These are phyloP conservation scores for Cladophialophora psammophila DNA, from an alignment of 2,329 filamentous ascomycete species.

Conservation along the genomic window DNA sequence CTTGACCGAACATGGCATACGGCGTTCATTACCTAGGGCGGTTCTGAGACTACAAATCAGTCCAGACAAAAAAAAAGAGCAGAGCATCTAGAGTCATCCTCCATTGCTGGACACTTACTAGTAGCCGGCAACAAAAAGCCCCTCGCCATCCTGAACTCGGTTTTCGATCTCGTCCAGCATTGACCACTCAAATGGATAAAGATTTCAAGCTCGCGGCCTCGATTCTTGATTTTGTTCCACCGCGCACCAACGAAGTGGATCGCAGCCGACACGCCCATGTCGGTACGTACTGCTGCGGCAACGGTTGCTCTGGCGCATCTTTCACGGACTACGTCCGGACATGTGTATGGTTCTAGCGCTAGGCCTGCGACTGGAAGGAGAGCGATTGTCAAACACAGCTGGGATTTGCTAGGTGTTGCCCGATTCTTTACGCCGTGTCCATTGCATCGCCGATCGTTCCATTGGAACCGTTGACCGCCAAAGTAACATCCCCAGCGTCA, in stretches of 20 bases:
- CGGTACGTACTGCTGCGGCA: not conserved
- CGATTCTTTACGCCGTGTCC: conserved; percentile 65
- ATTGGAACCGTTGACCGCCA: conserved; percentile 57
- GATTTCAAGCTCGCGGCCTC: not conserved
- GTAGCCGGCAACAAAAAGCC: not conserved
- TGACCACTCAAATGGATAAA: not conserved
- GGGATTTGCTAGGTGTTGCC: conserved; percentile 21
- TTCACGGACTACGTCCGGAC: not conserved
- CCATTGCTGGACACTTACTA: not conserved
- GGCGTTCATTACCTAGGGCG: not conserved
- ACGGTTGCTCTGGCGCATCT: not conserved
- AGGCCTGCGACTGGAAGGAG: not conserved
- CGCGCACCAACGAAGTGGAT: not conserved
- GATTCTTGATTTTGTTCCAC: not conserved
- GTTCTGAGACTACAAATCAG: not conserved
- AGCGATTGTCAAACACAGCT: not conserved
- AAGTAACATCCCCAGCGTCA: conserved; percentile 79
- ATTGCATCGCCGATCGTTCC: conserved; percentile 67
- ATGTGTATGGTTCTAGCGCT: not conserved
- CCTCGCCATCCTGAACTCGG: not conserved
- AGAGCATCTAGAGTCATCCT: not conserved
- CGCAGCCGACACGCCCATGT: not conserved
- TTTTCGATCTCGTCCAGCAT: not conserved
- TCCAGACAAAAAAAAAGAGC: not conserved
- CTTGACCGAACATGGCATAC: not conserved